phyloP scores from a whole-genome alignment of 176 grass and related monocot genomes.

The Coix lacrymajobi region DNA sequence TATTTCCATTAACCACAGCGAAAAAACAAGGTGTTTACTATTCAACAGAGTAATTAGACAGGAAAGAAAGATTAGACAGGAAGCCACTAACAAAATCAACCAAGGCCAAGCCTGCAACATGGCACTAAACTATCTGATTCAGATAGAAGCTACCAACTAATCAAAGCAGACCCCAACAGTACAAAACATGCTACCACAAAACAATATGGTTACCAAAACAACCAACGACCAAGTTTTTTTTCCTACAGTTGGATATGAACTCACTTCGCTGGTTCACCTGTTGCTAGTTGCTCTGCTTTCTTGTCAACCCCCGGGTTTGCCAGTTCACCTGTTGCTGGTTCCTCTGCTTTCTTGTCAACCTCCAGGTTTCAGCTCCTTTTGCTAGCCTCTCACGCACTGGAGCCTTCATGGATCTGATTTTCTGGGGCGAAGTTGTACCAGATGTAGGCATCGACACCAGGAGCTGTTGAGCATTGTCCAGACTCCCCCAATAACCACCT shows the following conservation, averaged over 20 bases:
- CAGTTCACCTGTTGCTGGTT: not conserved
- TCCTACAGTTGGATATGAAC: too few species aligned
- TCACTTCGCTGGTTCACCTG: too few species aligned
- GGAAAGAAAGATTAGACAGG: not conserved
- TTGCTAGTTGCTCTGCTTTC: too few species aligned
- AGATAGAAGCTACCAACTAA: not conserved
- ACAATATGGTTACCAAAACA: not conserved
- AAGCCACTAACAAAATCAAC: not conserved
- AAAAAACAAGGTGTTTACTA: not conserved
- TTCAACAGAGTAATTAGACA: not conserved
- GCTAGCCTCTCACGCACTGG: not conserved
- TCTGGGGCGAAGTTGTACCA: not conserved
- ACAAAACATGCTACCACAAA: not conserved
- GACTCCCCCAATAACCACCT: not conserved
- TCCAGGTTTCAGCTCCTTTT: not conserved
- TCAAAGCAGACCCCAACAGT: not conserved
- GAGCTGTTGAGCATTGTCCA: not conserved
- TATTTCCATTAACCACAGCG: not conserved
- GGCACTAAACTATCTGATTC: not conserved
- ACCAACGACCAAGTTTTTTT: too few species aligned
- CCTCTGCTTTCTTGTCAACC: not conserved
- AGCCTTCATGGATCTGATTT: not conserved
- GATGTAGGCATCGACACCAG: not conserved
- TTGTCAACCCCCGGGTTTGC: not conserved
- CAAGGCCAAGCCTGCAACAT: not conserved